These are phyloP conservation scores for Solanum paucissectum DNA, from an alignment of 257 asterid genomes.

Conservation along the genomic window DNA sequence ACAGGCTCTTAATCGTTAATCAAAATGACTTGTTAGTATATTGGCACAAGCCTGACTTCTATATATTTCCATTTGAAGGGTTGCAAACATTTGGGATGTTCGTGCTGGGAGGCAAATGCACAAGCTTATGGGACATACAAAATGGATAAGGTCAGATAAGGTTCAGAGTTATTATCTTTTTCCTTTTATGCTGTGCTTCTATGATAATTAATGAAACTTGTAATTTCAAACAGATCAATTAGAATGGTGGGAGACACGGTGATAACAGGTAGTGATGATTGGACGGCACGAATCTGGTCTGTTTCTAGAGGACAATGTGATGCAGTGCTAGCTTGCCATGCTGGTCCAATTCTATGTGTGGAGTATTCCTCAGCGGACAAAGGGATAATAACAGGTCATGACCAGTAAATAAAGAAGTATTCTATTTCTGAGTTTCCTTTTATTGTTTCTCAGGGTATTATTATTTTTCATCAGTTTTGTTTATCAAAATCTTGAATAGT, in stretches of 20 bases:
- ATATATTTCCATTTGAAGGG: conserved; percentile 27
- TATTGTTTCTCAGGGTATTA: neutral
- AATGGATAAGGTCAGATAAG: conserved; percentile 72
- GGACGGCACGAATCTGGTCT: conserved; percentile 99
- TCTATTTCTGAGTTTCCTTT: neutral
- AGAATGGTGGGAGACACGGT: conserved; percentile 95
- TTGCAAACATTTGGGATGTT: conserved; percentile 87
- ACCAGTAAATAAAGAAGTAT: neutral
- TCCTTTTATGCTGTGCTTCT: conserved; percentile 5
- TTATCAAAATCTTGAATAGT: neutral
- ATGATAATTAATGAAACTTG: conserved; percentile 15
- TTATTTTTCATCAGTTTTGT: neutral
- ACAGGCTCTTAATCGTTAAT: neutral
- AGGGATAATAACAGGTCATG: conserved; percentile 83
- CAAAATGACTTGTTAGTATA: neutral
- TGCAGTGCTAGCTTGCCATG: conserved; percentile 94
- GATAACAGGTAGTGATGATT: conserved; percentile 96
- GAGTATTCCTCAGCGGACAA: conserved; percentile 75
- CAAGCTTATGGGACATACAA: conserved; percentile 86
- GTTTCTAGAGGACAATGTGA: conserved; percentile 87
- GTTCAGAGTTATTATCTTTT: neutral
- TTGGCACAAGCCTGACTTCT: conserved; percentile 11
- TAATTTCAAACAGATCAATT: conserved; percentile 54
- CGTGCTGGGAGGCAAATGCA: conserved; percentile 91
- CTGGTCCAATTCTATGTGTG: conserved; percentile 85